Conservation (phyloP, 176 grass and related monocot species). For the Poa pratensis region DNA sequence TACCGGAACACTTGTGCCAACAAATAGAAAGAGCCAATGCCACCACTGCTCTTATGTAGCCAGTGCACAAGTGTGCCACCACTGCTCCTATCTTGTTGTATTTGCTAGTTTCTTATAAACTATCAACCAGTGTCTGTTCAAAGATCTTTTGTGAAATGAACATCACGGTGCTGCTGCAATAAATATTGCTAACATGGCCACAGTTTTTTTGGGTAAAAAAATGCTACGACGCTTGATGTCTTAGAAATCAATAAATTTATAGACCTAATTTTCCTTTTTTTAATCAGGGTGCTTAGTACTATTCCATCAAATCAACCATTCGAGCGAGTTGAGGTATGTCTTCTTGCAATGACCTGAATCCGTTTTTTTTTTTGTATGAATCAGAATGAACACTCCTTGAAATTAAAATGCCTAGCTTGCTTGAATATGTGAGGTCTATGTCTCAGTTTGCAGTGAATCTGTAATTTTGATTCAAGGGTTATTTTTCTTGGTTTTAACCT, state of each 20-base stretch:
- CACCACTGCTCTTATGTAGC: slow-evolving; percentile 2
- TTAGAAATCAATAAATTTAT: not conserved
- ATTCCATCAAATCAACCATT: slow-evolving; percentile 90
- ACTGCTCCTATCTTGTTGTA: not conserved
- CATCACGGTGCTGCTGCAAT: not conserved
- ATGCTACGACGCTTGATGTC: not conserved
- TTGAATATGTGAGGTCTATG: slow-evolving; percentile 21
- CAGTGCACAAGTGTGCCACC: not conserved
- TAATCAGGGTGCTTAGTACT: slow-evolving; percentile 76
- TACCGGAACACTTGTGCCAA: not conserved
- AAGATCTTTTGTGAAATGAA: slow-evolving; percentile 9
- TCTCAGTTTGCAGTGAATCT: not conserved
- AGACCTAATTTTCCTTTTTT: slow-evolving; percentile 17
- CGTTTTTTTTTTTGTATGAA: not conserved
- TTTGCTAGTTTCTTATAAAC: not conserved
- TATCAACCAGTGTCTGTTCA: not conserved
- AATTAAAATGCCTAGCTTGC: not conserved
- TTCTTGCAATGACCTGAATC: slow-evolving; percentile 21
- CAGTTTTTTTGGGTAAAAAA: not conserved
- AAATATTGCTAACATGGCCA: not conserved
- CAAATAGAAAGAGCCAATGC: not conserved
- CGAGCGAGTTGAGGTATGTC: slow-evolving; percentile 82
- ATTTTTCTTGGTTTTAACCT: slow-evolving; percentile 31
- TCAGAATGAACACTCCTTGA: slow-evolving; percentile 16
- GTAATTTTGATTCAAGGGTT: not conserved